phyloP scores from a whole-genome alignment of 495 filamentous ascomycete genomes.

The Zalerion maritima region DNA sequence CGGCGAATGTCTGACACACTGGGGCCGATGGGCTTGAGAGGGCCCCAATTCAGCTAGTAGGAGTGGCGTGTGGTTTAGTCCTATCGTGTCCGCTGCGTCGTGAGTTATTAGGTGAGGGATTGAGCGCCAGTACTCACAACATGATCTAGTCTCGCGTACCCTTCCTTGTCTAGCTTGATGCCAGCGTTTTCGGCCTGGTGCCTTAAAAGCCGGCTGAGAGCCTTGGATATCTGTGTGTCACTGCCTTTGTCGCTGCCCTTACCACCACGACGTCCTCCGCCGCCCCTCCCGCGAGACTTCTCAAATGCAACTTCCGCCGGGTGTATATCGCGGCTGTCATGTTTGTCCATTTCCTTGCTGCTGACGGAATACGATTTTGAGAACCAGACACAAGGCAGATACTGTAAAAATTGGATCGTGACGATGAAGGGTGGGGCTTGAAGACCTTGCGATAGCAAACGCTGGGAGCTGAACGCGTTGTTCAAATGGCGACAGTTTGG shows the following conservation, averaged over 20 bases:
- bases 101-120: slow-evolving; percentile 6
- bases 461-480: no score
- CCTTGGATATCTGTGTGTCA: slow-evolving; percentile 61
- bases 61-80: slow-evolving; percentile 2
- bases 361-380: no score
- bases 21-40: slow-evolving; percentile 50
- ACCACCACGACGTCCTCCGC: slow-evolving; percentile 18
- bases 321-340: no score
- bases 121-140: slow-evolving; percentile 43
- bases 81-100: slow-evolving; percentile 1
- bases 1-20: slow-evolving; percentile 57
- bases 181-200: slow-evolving; percentile 74
- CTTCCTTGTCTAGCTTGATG: slow-evolving; percentile 57
- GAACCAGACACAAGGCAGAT: no score
- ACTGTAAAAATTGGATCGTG: no score
- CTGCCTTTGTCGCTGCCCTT: slow-evolving; percentile 24
- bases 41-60: slow-evolving; percentile 50
- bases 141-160: slow-evolving; percentile 63
- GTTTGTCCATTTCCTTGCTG: no score
- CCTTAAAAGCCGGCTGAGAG: slow-evolving; percentile 61
- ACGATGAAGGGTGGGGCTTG: no score
- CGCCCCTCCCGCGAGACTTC: slow-evolving; percentile 13
- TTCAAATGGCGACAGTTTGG: no score
- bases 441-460: no score
- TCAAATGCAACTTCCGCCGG: no score